Evolutionary conservation across 257 asterid species (phyloP), one percentile per base, ranked within the genome.

Genomic region (Solanum boliviense): DNA sequence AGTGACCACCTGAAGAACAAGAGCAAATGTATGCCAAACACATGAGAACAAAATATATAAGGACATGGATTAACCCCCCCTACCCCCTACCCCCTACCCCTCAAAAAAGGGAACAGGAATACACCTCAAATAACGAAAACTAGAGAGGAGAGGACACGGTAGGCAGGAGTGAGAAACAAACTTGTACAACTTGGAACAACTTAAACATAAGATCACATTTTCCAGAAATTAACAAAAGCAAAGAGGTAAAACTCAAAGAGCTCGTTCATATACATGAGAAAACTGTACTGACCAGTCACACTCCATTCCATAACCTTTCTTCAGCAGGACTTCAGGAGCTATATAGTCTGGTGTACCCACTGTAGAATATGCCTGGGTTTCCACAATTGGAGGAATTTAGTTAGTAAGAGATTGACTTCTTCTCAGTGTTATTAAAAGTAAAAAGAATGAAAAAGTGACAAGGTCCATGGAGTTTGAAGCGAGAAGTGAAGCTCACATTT

Each of bases 281-380:
- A 87, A 87, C 58, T 56, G 87, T 81, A 90, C 98, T 94, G 89
- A 97, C 98, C 99, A 97, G 90, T 97, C 99, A 89, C 99, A 97
- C 92, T 97, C 99, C 98, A 97, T 91, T 89, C 95, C 99, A 76
- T 96, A 96, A 91, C 99, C 99, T 94, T 96, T 96, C 95, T 96
- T 96, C 87, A 95, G 92, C 90, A 95, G 90, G 90, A 96, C 99
- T 90, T 96, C 99, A 34, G 99, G 98, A 89, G 98, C 99, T 90
- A 96, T 96, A 91, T 95, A 96, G 89, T 97, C 99, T 1, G 98
- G 99, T 82, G 98, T 97, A 82, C 99, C 99, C 60, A 97, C 99
- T 11, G 99, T 97, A 52, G 99, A 95, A 89, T 94, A 97, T 82
- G 99, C 99, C 99, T 97, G 95, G 89, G 93, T 87, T 73, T 90